These are phyloP conservation scores for Rhizopogon sp. DNA, from an alignment of 768 basidiomycete species.

Conservation along the genomic window DNA sequence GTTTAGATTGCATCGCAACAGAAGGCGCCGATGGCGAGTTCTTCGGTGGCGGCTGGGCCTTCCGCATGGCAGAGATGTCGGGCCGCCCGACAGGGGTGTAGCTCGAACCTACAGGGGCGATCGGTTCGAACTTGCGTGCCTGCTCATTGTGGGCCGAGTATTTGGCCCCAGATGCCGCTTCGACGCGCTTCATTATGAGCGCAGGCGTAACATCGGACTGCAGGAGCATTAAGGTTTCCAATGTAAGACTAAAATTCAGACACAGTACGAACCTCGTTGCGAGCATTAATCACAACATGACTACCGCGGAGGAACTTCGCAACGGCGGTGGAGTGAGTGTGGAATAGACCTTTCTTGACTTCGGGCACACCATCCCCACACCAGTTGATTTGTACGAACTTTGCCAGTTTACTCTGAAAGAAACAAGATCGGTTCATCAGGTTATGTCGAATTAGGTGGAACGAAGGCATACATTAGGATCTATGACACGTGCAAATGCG, in stretches of 20 bases:
- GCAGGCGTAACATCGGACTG: slow-evolving; percentile 78
- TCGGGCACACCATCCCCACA: slow-evolving; percentile 96
- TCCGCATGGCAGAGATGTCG: slow-evolving; percentile 60
- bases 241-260: not conserved
- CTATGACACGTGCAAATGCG: slow-evolving; percentile 80
- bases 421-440: not conserved
- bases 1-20: slow-evolving; percentile 8
- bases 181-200: slow-evolving; percentile 82
- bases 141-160: slow-evolving; percentile 82
- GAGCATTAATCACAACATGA: slow-evolving; percentile 82
- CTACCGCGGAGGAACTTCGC: slow-evolving; percentile 75
- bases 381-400: slow-evolving; percentile 97
- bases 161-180: slow-evolving; percentile 84
- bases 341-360: slow-evolving; percentile 87
- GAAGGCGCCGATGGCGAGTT: slow-evolving; percentile 17
- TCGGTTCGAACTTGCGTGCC: slow-evolving; percentile 70
- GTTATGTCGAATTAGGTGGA: not conserved
- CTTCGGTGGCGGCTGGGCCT: slow-evolving; percentile 31
- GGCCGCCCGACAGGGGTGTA: slow-evolving; percentile 74
- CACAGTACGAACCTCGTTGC: slow-evolving; percentile 63
- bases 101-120: slow-evolving; percentile 73
- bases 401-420: slow-evolving; percentile 69
- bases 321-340: slow-evolving; percentile 80
- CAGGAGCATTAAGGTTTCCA: not conserved
- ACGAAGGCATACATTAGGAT: slow-evolving; percentile 63